Percentiles rank a stretch among this genome's conserved stretches.
Evolutionary conservation across 2,329 filamentous ascomycete genomes (phyloP).

Genomic region (Clonostachys rosea): DNA sequence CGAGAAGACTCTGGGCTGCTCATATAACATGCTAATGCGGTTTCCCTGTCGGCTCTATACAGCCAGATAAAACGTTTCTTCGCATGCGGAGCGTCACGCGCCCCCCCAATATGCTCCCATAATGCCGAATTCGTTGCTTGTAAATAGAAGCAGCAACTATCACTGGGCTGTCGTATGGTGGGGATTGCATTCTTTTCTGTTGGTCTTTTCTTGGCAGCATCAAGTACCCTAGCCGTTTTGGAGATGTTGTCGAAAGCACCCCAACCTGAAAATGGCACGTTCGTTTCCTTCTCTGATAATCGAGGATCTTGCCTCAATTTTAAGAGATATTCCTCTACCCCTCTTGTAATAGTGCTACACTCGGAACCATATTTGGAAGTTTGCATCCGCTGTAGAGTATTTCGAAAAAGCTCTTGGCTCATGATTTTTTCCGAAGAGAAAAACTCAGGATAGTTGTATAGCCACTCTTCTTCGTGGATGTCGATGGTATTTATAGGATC

Average conservation of each 20-base stretch:
- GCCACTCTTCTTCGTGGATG: conserved; percentile 1
- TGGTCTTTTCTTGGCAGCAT: neutral
- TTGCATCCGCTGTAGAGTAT: too few relatives aligned
- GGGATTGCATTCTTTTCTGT: neutral
- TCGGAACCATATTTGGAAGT: too few relatives aligned
- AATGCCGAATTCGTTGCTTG: neutral
- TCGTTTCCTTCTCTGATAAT: neutral
- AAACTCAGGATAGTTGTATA: conserved; percentile 1
- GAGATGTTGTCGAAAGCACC: neutral
- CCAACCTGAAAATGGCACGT: neutral
- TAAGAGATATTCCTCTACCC: too few relatives aligned
- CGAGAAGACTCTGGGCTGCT: neutral
- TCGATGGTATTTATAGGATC: neutral
- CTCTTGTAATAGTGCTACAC: too few relatives aligned
- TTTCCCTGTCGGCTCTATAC: neutral
- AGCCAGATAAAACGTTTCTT: conserved; percentile 1
- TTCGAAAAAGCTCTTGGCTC: neutral
- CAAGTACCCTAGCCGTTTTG: neutral
- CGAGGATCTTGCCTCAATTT: neutral
- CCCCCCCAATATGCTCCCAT: neutral
- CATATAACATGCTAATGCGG: neutral
- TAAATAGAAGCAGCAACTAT: too few relatives aligned
- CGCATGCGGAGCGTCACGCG: neutral
- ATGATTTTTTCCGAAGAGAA: neutral
- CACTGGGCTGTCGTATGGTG: too few relatives aligned